Percentiles rank a stretch among this genome's conserved stretches.
Conservation (phyloP, 345 rosid species). For the Sapria himalayana region DNA sequence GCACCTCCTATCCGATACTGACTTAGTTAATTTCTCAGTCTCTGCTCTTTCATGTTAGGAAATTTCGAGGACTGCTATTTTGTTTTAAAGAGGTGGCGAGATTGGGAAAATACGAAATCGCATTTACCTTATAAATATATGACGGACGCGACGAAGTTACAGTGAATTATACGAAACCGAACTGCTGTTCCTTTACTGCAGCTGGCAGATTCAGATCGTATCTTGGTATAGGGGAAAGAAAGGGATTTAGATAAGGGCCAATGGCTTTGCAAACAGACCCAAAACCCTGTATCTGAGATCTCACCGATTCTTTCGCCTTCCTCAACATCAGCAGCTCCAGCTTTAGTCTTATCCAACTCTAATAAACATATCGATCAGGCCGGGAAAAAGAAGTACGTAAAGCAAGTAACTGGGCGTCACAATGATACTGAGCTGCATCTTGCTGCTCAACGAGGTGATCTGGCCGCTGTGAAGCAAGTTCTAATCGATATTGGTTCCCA, state of each 20-base stretch:
- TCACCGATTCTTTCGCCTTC: constrained; percentile 70
- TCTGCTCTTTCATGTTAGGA: too few relatives aligned
- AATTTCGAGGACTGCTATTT: too few relatives aligned
- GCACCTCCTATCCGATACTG: too few relatives aligned
- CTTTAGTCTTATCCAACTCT: constrained; percentile 52
- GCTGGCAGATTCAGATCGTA: too few relatives aligned
- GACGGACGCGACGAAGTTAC: too few relatives aligned
- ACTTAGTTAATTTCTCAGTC: too few relatives aligned
- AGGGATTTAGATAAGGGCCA: constrained; percentile 50
- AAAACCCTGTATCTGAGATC: constrained; percentile 21
- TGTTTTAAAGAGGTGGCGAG: too few relatives aligned
- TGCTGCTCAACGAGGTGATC: constrained; percentile 76
- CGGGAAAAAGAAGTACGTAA: constrained; percentile 74
- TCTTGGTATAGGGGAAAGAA: too few relatives aligned
- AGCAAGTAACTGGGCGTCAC: constrained; percentile 81
- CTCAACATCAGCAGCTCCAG: constrained; percentile 57
- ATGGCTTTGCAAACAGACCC: constrained; percentile 17
- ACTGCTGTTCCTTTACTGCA: too few relatives aligned
- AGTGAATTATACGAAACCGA: too few relatives aligned
- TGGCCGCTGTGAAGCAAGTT: constrained; percentile 51
- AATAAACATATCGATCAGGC: constrained; percentile 90
- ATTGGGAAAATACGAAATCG: too few relatives aligned
- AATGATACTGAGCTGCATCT: constrained; percentile 77
- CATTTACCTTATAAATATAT: too few relatives aligned
- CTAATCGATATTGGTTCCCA: constrained; percentile 51